phyloP scores from a whole-genome alignment of 768 basidiomycete species.

The Fistulinella prunicolor region DNA sequence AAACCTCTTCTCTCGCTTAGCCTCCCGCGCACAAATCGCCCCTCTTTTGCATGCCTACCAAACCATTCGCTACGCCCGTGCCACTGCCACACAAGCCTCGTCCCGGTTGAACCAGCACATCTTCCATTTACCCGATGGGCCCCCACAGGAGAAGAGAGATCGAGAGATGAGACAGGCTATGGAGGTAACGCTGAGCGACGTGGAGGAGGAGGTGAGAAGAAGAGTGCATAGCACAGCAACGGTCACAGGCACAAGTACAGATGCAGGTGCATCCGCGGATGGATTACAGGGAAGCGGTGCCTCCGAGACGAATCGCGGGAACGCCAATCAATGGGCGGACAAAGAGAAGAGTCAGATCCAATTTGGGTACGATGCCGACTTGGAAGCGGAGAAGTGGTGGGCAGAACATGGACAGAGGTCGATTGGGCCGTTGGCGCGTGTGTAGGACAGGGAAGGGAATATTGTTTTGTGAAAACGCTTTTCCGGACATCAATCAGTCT shows the following conservation, averaged over 20 bases:
- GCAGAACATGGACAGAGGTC: conserved; percentile 25
- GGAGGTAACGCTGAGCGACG: conserved; percentile 35
- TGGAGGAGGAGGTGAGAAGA: conserved; percentile 5
- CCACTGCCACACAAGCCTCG: conserved; percentile 46
- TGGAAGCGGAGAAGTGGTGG: conserved; percentile 52
- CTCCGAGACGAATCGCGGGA: conserved; percentile 21
- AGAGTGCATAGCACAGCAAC: conserved; percentile 13
- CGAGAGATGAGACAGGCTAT: conserved; percentile 48
- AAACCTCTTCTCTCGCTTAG: conserved; percentile 48
- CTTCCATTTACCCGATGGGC: conserved; percentile 57
- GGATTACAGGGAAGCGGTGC: not conserved
- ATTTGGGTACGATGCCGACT: conserved; percentile 56
- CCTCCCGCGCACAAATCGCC: conserved; percentile 39
- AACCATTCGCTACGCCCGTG: conserved; percentile 47
- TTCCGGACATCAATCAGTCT: too few relatives aligned
- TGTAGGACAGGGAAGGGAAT: too few relatives aligned
- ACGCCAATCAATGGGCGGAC: conserved; percentile 60
- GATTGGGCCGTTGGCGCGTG: conserved; percentile 13
- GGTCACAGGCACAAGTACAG: not conserved
- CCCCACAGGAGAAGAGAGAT: conserved; percentile 51
- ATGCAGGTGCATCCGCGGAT: not conserved
- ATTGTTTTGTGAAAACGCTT: too few relatives aligned
- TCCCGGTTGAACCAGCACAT: conserved; percentile 50
- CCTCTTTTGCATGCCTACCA: conserved; percentile 52
- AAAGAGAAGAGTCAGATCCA: conserved; percentile 43